A percentile compares a stretch with the other conserved stretches of the same genome.
These are phyloP conservation scores for Lophiotrema nucula DNA, from an alignment of 495 filamentous ascomycete species.

Conservation along the genomic window DNA sequence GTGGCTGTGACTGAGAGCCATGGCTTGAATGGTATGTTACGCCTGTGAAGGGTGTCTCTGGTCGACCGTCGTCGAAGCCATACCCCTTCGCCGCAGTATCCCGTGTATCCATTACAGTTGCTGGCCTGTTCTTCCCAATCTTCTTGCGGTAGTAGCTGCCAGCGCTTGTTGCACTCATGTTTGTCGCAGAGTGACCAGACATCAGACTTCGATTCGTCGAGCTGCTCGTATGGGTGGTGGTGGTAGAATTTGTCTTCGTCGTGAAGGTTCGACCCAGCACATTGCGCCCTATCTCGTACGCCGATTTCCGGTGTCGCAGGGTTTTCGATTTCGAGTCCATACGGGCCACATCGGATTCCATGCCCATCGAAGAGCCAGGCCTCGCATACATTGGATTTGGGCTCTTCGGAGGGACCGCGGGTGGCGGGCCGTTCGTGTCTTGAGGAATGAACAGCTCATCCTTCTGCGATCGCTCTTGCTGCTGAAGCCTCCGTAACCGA, in stretches of 20 bases:
- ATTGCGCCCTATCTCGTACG: conserved; percentile 73
- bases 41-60: conserved; percentile 55
- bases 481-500: conserved; percentile 69
- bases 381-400: conserved; percentile 39
- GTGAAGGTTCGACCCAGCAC: conserved; percentile 74
- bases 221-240: conserved; percentile 65
- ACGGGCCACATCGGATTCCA: conserved; percentile 32
- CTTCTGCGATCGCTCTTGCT: conserved; percentile 46
- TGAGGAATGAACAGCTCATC: conserved; percentile 41
- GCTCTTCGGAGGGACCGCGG: conserved; percentile 47
- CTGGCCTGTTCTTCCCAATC: conserved; percentile 44
- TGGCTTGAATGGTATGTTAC: conserved; percentile 84
- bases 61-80: conserved; percentile 48
- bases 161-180: conserved; percentile 90
- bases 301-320: conserved; percentile 68
- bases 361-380: conserved; percentile 56
- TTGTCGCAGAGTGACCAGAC: conserved; percentile 88
- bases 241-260: conserved; percentile 81
- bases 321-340: conserved; percentile 31
- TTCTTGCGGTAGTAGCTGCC: conserved; percentile 83
- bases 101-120: conserved; percentile 51
- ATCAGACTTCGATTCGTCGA: conserved; percentile 83
- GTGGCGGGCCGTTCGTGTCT: conserved; percentile 39
- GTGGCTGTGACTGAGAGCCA: conserved; percentile 52
- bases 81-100: conserved; percentile 22